Percentiles rank a stretch among this genome's conserved stretches.
phyloP scores from a whole-genome alignment of 345 rosid genomes.

The Corchorus olitorius region DNA sequence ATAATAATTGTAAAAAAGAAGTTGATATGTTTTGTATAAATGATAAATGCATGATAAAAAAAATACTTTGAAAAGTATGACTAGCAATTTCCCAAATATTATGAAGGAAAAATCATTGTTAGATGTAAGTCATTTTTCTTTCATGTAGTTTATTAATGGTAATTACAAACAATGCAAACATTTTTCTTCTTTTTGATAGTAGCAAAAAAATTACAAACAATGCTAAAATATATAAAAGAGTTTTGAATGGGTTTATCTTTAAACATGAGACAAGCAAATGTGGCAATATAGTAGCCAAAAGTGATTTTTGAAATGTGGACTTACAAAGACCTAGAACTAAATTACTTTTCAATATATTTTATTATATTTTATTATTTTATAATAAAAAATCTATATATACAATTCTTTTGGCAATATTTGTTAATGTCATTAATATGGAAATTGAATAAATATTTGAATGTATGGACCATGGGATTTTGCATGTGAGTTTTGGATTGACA shows the following conservation, averaged over 20 bases:
- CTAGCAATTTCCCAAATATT: neutral
- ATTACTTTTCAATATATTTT: neutral
- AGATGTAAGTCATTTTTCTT: neutral
- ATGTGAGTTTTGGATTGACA: neutral
- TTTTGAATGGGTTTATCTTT: neutral
- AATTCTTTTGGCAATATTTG: neutral
- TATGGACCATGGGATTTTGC: neutral
- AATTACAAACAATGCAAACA: neutral
- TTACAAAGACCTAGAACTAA: neutral
- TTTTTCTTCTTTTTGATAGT: no score
- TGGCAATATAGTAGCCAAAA: neutral
- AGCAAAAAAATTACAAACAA: neutral
- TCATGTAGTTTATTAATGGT: neutral
- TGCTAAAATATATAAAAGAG: neutral
- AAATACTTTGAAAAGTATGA: no score
- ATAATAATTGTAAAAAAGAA: no score
- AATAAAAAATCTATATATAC: neutral
- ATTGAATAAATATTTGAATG: neutral
- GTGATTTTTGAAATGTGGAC: neutral
- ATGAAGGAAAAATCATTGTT: neutral
- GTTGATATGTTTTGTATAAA: no score
- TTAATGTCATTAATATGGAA: neutral
- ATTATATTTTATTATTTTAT: neutral
- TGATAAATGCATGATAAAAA: no score
- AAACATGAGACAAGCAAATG: constrained; percentile 7